phyloP scores from a whole-genome alignment of 495 filamentous ascomycete species.

The Amniculicola lignicola region DNA sequence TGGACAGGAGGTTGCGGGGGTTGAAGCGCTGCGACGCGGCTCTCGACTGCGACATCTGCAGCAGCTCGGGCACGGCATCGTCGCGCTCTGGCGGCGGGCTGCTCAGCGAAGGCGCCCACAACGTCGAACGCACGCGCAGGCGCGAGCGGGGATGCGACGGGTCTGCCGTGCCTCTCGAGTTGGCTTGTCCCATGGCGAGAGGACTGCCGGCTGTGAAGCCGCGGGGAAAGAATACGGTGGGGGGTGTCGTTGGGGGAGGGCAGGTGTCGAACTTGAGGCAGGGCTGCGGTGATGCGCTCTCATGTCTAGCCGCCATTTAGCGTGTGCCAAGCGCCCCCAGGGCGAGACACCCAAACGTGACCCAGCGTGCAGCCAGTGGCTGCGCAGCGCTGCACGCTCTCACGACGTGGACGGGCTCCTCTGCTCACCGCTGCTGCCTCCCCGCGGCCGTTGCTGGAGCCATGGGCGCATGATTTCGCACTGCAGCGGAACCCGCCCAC shows the following conservation, averaged over 20 bases:
- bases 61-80: conserved; percentile 15
- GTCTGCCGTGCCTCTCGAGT: conserved; percentile 27
- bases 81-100: not conserved
- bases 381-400: not conserved
- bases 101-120: conserved; percentile 24
- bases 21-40: conserved; percentile 15
- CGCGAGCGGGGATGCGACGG: conserved; percentile 12
- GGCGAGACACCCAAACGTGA: not conserved
- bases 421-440: not conserved
- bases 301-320: too few species aligned
- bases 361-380: not conserved
- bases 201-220: conserved; percentile 6
- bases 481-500: not conserved
- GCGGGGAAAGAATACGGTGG: conserved; percentile 5
- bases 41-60: conserved; percentile 1
- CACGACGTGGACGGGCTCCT: not conserved
- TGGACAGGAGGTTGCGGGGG: conserved; percentile 24
- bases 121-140: conserved; percentile 18
- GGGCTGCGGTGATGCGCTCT: too few species aligned
- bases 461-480: not conserved
- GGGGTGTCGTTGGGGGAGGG: conserved; percentile 2
- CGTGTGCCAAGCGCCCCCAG: not conserved
- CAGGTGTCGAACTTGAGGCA: too few species aligned
- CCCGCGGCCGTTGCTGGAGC: not conserved
- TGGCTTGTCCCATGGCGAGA: conserved; percentile 29